Evolutionary conservation across 2,329 filamentous ascomycete species (phyloP), one percentile per base, ranked within the genome.

Genomic region (Curvularia lunata): DNA sequence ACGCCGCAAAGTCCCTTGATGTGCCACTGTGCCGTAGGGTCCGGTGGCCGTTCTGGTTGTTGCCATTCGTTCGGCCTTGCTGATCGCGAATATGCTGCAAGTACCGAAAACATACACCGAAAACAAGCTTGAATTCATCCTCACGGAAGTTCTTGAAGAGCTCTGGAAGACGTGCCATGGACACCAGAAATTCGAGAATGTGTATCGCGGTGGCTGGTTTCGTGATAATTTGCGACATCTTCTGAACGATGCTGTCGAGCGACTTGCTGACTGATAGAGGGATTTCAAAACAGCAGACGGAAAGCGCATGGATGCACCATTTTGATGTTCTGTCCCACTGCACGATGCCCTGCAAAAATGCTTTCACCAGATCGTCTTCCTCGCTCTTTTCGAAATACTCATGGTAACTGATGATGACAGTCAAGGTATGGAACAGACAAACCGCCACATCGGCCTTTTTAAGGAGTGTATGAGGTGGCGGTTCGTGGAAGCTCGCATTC

Each of bases 161-260:
- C 59, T 91, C 86, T 9, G 91, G 91, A 56, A 97, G 81, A 34
- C 94, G 88, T 52, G 93, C 92, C 27, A 99, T 84, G 48, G 92
- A 89, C 9, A 91, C 91, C n/a, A 99, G 81, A 70, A 99, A 98
- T 72, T 99, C 95, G 48, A 99, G 82, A 59, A 99, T 96, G 72
- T 99, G 95, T 60, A 97, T 90, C 9, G 94, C 92, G 34, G 97
- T 90, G 55, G 93, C 87, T 6, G 92, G 88, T 69, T 97, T 93
- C 1, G 95, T 98, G 70, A 99, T 96, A 70, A 97, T 96, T 67
- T 93, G 91, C 1, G 93, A 90, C 91, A 99, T 96, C 73, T 92
- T 94, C 69, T 93, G 90, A 54, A 99, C 83, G 65, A 98, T 91
- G 45, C 88, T 90, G 45, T 94, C 90, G 59, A 98, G 83, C 19